Percentiles rank a stretch among this genome's conserved stretches.
Conservation (phyloP, 2,329 filamentous ascomycete genomes). For the Microsporum audouinii region DNA sequence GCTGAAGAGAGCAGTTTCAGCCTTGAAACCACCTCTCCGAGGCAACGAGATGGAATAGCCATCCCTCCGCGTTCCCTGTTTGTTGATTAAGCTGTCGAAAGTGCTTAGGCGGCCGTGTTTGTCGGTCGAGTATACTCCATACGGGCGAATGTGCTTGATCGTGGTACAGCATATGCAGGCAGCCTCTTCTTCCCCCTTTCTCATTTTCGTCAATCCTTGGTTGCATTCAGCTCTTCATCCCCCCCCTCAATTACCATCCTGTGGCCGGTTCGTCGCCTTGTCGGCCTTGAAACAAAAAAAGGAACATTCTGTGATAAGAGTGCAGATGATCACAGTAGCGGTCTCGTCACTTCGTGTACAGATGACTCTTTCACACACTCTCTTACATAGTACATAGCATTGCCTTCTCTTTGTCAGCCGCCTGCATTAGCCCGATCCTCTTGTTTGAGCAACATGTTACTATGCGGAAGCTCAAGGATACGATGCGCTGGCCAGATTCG, state of each 20-base stretch:
- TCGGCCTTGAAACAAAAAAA: neutral
- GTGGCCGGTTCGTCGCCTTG: neutral
- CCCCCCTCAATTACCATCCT: neutral
- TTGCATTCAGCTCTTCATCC: neutral
- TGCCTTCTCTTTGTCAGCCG: neutral
- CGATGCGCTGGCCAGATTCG: neutral
- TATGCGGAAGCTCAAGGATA: neutral
- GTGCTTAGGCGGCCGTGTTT: too few species aligned
- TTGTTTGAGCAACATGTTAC: neutral
- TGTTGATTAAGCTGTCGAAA: neutral
- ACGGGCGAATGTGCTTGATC: neutral
- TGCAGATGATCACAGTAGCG: neutral
- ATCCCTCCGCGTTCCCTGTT: neutral
- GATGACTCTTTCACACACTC: neutral
- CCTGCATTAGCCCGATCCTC: neutral
- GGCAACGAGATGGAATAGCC: neutral
- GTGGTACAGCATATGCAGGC: neutral
- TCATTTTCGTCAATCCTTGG: neutral
- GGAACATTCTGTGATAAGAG: neutral
- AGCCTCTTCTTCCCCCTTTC: neutral
- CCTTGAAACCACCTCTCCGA: neutral
- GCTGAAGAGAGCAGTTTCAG: neutral
- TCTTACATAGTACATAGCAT: neutral
- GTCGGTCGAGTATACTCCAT: too few species aligned
- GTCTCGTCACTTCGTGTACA: neutral